A percentile compares a stretch with the other conserved stretches of the same genome.
These are phyloP conservation scores for Limnomonas spitsbergensis DNA, from an alignment of 139 green algal species.

Conservation along the genomic window DNA sequence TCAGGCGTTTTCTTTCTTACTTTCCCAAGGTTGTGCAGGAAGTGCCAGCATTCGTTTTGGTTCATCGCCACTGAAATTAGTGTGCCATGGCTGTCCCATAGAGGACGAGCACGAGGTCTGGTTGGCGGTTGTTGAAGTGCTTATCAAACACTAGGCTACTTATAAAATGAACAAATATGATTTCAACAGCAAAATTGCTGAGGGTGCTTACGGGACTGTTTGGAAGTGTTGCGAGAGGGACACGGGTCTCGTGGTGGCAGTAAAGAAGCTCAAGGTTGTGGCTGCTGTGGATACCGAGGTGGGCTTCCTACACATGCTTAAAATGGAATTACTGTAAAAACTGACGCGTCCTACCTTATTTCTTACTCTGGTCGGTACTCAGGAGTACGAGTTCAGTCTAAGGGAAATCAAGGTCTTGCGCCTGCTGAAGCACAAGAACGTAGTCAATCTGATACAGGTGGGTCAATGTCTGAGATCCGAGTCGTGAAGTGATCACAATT, in stretches of 20 bases:
- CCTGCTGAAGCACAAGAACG: conserved; percentile 52
- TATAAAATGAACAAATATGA: too few relatives aligned
- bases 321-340: background rate
- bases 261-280: conserved; percentile 73
- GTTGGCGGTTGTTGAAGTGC: too few relatives aligned
- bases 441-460: conserved; percentile 69
- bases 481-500: background rate
- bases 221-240: conserved; percentile 54
- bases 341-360: background rate
- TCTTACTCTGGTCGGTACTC: background rate
- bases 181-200: too few relatives aligned
- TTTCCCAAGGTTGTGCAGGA: too few relatives aligned
- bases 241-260: conserved; percentile 55
- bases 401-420: conserved; percentile 65
- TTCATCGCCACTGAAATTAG: too few relatives aligned
- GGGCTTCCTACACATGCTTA: background rate
- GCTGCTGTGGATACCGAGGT: conserved; percentile 22
- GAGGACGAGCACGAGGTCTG: too few relatives aligned
- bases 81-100: too few relatives aligned
- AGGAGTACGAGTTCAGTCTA: conserved; percentile 61
- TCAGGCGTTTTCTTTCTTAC: too few relatives aligned
- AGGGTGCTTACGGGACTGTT: conserved; percentile 68
- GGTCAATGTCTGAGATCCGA: background rate
- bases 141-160: too few relatives aligned
- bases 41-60: too few relatives aligned